These are phyloP conservation scores for Chiua virens DNA, from an alignment of 768 basidiomycete species.

Conservation along the genomic window DNA sequence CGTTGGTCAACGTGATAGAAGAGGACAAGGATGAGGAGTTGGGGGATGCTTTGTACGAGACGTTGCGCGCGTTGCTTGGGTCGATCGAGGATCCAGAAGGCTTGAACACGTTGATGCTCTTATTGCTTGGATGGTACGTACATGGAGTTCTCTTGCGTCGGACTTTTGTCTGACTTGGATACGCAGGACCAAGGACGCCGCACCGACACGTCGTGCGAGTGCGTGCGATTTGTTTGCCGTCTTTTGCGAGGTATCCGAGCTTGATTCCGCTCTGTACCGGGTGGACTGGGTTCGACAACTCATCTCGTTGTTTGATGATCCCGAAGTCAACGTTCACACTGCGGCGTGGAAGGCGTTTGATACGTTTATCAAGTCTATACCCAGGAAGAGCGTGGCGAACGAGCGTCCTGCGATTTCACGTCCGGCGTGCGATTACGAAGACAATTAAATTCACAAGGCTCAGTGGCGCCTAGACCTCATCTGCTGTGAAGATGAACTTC, in stretches of 20 bases:
- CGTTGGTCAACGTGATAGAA: slow-evolving; percentile 79
- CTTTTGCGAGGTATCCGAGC: slow-evolving; percentile 81
- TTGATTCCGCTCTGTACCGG: slow-evolving; percentile 83
- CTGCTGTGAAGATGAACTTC: too few species aligned
- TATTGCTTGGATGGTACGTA: slow-evolving; percentile 83
- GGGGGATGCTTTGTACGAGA: slow-evolving; percentile 65
- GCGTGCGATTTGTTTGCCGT: slow-evolving; percentile 75
- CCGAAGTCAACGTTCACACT: slow-evolving; percentile 68
- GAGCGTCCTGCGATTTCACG: too few species aligned
- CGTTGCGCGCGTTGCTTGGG: slow-evolving; percentile 68
- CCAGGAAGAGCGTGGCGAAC: slow-evolving; percentile 91
- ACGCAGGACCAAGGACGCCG: slow-evolving; percentile 75
- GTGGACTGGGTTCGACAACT: slow-evolving; percentile 95
- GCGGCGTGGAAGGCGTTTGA: slow-evolving; percentile 85
- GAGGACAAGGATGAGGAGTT: slow-evolving; percentile 70
- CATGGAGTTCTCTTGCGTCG: neutral
- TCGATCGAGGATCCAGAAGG: slow-evolving; percentile 88
- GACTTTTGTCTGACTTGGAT: neutral
- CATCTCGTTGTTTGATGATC: slow-evolving; percentile 79
- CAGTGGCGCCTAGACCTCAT: too few species aligned
- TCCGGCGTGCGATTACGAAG: too few species aligned
- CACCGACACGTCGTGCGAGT: slow-evolving; percentile 69
- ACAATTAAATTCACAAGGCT: slow-evolving; percentile 83
- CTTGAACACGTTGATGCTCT: slow-evolving; percentile 83
- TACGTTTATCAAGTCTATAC: slow-evolving; percentile 81